Base-by-base conservation (phyloP, 1,284 basidiomycete species). In the Porodaedalea pini region DNA sequence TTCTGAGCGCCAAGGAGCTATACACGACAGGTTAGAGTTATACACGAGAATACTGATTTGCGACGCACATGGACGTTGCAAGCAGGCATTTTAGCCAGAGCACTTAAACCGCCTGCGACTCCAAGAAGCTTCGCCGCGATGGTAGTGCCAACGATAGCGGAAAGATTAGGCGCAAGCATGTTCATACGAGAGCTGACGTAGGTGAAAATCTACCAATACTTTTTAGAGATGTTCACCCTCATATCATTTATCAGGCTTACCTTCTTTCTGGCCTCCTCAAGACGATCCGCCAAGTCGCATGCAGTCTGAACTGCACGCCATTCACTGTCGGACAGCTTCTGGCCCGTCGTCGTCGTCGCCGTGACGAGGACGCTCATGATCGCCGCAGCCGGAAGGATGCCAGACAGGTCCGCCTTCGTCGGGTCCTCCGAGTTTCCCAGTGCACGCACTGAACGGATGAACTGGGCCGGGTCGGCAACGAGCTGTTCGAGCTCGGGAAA, bases 131-230 rank as follows among this genome's bases (percentile, higher is more conserved):
- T 99, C 49, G 97, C 96, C 43, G 97, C 97, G 75, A 94, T 96
- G 62, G 92, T 92, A 55, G 96, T 98, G 69, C 97, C 96, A 71
- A 99, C 92, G 70, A 99, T 96, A 69, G 92, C 90, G 66, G 93
- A 96, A 69, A 99, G 85, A 72, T 99, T 99, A 63, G 97, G 97
- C 61, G 96, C 95, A 66, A 99, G 88, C 54, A 95, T 85, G 74
- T 92, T 92, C 92, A 99, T 99, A 72, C 97, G 85, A 68, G 94
- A 97, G 78, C 97, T 96, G 71, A 99, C 97, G 79, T 98, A 99
- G 77, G 91, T 86, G 75, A 99, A 94, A 65, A 99, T 99, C 85
- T 93, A 67, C 0, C 32, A 51, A 19, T 21, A 59, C 13, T 39
- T 44, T 59, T 41, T 60, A 44, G 25, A 51, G 48, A 34, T n/a